These are phyloP conservation scores for Iberis amara DNA, from an alignment of 441 rosid genomes.

Conservation along the genomic window DNA sequence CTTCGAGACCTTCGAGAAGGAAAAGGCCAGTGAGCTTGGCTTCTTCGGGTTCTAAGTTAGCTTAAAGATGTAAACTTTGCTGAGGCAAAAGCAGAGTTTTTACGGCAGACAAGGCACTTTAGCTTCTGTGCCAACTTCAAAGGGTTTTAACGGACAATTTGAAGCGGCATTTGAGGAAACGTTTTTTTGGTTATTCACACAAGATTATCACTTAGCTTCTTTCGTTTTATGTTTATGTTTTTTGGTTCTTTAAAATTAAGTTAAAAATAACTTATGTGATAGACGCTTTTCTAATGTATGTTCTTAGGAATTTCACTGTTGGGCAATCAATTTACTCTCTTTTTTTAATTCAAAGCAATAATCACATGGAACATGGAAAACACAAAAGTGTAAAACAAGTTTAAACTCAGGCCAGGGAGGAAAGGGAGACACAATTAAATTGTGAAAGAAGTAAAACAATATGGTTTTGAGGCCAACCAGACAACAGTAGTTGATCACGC, in stretches of 20 bases:
- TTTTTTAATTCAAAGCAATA: too few species aligned
- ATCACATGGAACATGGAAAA: too few species aligned
- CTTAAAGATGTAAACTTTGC: slow-evolving; percentile 17
- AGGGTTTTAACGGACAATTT: slow-evolving; percentile 11
- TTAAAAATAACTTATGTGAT: slow-evolving; percentile 10
- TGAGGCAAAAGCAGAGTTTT: slow-evolving; percentile 17
- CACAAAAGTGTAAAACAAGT: too few species aligned
- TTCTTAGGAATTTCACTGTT: slow-evolving; percentile 27
- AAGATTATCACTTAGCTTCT: slow-evolving; percentile 16
- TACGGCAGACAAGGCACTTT: slow-evolving; percentile 56
- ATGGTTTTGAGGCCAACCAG: too few species aligned
- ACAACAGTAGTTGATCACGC: too few species aligned
- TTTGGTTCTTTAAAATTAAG: slow-evolving; percentile 3
- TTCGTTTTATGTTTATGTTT: slow-evolving; percentile 8
- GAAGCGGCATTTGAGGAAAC: slow-evolving; percentile 22
- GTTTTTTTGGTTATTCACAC: slow-evolving; percentile 18
- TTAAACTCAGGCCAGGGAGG: too few species aligned
- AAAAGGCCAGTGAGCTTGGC: slow-evolving; percentile 91
- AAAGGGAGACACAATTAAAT: too few species aligned
- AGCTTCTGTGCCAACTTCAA: slow-evolving; percentile 41
- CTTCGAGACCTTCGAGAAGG: slow-evolving; percentile 95
- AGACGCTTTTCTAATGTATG: slow-evolving; percentile 25
- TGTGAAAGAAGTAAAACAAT: too few species aligned
- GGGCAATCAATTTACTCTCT: slow-evolving; percentile 25
- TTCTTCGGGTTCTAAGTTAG: slow-evolving; percentile 57